Evolutionary conservation across 768 basidiomycete species (phyloP).

Genomic region (Tricholomella constricta): DNA sequence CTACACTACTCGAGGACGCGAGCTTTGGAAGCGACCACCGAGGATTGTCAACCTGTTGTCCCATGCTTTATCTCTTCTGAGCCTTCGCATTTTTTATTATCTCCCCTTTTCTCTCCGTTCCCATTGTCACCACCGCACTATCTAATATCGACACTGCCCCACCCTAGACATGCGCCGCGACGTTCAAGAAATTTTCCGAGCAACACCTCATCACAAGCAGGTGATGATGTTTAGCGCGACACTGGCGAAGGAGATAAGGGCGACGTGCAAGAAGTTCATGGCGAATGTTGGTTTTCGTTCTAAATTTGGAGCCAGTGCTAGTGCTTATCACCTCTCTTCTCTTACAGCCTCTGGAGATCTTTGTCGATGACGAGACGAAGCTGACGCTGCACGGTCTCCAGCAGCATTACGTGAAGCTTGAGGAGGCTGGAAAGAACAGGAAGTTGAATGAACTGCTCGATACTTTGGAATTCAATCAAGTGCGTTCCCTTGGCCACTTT

Average conservation of each 20-base stretch:
- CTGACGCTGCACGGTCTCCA: constrained; percentile 96
- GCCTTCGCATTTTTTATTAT: constrained; percentile 37
- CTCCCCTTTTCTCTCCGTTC: constrained; percentile 50
- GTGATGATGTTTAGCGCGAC: constrained; percentile 99
- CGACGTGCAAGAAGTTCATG: constrained; percentile 99
- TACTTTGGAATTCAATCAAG: constrained; percentile 97
- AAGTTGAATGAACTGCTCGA: constrained; percentile 96
- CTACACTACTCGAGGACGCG: constrained; percentile 31
- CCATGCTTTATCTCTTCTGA: constrained; percentile 22
- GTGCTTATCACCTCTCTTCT: not conserved
- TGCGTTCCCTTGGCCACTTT: constrained; percentile 29
- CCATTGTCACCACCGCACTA: constrained; percentile 50
- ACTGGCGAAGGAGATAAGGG: constrained; percentile 92
- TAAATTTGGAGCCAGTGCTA: not conserved
- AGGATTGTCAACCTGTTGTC: constrained; percentile 30
- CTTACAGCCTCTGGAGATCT: constrained; percentile 93
- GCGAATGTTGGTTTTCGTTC: constrained; percentile 72
- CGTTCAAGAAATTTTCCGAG: constrained; percentile 99
- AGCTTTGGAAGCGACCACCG: constrained; percentile 37
- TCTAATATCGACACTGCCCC: constrained; percentile 71
- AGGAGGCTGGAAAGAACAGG: constrained; percentile 94
- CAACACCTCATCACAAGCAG: constrained; percentile 99
- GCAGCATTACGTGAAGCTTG: constrained; percentile 97
- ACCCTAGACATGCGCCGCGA: constrained; percentile 99
- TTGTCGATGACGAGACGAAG: constrained; percentile 99